These are phyloP conservation scores for Cinchona pubescens DNA, from an alignment of 257 asterid species.

Conservation along the genomic window DNA sequence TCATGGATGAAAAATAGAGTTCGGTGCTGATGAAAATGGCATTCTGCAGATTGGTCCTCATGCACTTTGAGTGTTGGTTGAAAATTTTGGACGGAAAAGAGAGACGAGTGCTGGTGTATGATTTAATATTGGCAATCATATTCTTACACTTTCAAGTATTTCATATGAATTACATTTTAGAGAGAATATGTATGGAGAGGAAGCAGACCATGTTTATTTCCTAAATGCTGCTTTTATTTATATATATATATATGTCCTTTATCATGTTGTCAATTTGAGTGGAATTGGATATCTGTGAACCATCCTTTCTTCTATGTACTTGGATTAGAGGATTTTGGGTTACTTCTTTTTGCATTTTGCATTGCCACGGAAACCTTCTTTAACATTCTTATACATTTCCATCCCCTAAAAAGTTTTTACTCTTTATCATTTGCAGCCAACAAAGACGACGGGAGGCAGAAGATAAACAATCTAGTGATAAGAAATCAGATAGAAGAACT, in stretches of 20 bases:
- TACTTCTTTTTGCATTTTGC: too few species aligned
- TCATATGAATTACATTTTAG: neutral
- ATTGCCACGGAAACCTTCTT: neutral
- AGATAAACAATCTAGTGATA: slow-evolving; percentile 37
- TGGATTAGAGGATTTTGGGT: neutral
- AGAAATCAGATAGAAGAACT: slow-evolving; percentile 41
- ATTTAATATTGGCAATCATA: neutral
- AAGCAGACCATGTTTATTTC: neutral
- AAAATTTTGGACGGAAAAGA: neutral
- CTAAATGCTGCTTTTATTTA: too few species aligned
- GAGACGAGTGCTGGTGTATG: neutral
- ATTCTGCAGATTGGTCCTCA: neutral
- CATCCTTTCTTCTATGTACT: neutral
- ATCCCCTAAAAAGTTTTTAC: neutral
- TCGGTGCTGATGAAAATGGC: neutral
- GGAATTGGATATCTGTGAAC: too few species aligned
- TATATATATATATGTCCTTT: neutral
- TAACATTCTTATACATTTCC: neutral
- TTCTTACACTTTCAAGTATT: neutral
- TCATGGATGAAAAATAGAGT: neutral
- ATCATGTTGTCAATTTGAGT: neutral
- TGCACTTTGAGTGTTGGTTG: neutral
- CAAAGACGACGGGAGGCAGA: slow-evolving; percentile 41
- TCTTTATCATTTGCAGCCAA: slow-evolving; percentile 27
- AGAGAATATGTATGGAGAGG: neutral